These are phyloP conservation scores for Cryptomeria japonica DNA, from an alignment of 75 land plant species.

Conservation along the genomic window DNA sequence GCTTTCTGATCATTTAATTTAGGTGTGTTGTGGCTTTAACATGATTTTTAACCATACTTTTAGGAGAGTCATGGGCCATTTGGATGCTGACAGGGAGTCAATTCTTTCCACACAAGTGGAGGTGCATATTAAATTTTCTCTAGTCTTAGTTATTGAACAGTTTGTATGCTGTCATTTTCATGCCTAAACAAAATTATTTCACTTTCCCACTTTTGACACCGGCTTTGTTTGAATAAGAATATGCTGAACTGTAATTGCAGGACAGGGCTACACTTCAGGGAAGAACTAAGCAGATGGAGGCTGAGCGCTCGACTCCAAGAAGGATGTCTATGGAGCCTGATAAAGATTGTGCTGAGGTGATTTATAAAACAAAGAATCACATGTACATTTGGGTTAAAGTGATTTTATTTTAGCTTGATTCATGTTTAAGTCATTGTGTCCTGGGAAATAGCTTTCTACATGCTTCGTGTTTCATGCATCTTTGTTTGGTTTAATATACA, in stretches of 20 bases:
- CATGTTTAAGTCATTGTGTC: background rate
- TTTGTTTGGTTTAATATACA: background rate
- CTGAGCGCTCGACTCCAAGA: constrained; percentile 10
- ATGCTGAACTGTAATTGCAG: constrained; percentile 2
- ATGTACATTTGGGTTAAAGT: background rate
- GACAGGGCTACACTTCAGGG: constrained; percentile 15
- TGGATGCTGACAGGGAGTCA: constrained; percentile 38
- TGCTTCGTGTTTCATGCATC: background rate
- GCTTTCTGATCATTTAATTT: background rate
- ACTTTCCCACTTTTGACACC: background rate
- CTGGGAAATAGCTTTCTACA: background rate
- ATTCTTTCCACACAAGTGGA: constrained; percentile 40
- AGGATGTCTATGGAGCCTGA: constrained; percentile 18
- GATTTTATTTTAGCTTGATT: background rate
- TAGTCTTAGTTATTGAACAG: too few relatives aligned
- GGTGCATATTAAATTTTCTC: constrained; percentile 26
- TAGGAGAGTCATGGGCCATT: constrained; percentile 46
- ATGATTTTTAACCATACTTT: background rate
- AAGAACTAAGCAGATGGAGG: constrained; percentile 22
- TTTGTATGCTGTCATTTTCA: background rate
- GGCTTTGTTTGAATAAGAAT: background rate
- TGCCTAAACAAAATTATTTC: background rate
- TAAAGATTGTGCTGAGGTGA: constrained; percentile 17
- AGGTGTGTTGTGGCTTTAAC: background rate
- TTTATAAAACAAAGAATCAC: constrained; percentile 5